Evolutionary conservation across 225 moss, liverwort and hornwort species (phyloP), one percentile per base, ranked within the genome.

Genomic region (Lunularia cruciata): DNA sequence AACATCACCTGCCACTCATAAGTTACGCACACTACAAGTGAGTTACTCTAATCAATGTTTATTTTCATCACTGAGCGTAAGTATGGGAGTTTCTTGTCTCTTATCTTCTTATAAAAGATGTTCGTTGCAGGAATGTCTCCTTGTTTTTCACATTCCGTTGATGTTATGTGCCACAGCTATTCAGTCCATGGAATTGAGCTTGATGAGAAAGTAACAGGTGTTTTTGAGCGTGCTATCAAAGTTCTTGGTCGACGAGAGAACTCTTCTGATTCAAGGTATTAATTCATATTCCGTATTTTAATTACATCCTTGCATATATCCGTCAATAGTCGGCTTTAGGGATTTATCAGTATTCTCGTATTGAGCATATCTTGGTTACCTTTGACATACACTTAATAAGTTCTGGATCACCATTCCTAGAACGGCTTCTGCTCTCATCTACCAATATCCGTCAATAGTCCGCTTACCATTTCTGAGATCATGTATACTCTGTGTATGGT

Each of bases 171-270:
- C 23, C 73, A 58, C 84, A 89, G 89, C 71, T 95, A 91, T 73
- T 95, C 94, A 52, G 85, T 95, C 33, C 94, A 95, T 77, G 89
- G 86, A 48, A 87, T 95, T 71, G 89, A 87, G 73, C 81, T 95
- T 76, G 79, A 88, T 77, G 75, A 71, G 27, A 85, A 77, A 74
- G 83, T 86, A 22, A 86, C 85, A 26, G 84, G 69, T 59, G 84
- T 88, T 34, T 87, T 91, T 74, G 89, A 95, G 70, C 83, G 86
- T 59, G 94, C 94, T 55, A 91, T 95, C 38, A 74, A 71, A 74
- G 74, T 89, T 67, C 77, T 95, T 53, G 76, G 89, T 37, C 84
- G 94, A 43, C 86, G 84, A 60, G 91, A 89, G 46, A 84, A 86
- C 70, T 74, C 77, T 49, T 69, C 80, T 47, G 86, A 81, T 45